Evolutionary conservation across 768 basidiomycete genomes (phyloP).

Genomic region (Suillus paluster): DNA sequence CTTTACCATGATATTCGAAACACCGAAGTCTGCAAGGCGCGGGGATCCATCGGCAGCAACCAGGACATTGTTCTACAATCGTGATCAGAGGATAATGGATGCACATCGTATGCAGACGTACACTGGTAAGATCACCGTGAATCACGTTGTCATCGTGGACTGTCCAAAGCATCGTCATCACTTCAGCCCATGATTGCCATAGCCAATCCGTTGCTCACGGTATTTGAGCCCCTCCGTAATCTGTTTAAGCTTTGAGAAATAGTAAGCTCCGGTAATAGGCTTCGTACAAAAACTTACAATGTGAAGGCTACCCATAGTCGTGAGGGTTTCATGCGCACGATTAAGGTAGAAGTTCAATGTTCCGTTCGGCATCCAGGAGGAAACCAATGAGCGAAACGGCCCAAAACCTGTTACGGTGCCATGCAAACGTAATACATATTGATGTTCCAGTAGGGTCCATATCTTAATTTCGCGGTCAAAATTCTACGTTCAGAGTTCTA

Average conservation of each 20-base stretch:
- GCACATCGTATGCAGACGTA: neutral
- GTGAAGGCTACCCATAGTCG: constrained; percentile 12
- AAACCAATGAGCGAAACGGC: constrained; percentile 35
- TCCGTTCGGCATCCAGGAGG: constrained; percentile 44
- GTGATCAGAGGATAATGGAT: neutral
- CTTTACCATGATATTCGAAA: constrained; percentile 40
- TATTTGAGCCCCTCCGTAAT: constrained; percentile 26
- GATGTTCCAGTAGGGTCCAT: constrained; percentile 23
- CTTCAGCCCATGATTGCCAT: neutral
- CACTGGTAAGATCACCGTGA: constrained; percentile 15
- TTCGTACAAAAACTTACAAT: constrained; percentile 14
- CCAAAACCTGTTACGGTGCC: constrained; percentile 25
- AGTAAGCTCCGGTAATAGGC: neutral
- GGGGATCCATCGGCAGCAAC: constrained; percentile 43
- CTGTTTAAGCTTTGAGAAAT: constrained; percentile 24
- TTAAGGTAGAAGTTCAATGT: constrained; percentile 36
- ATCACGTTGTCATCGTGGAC: constrained; percentile 6
- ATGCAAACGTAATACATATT: constrained; percentile 23
- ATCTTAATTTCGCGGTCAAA: constrained; percentile 26
- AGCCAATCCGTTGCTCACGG: constrained; percentile 12
- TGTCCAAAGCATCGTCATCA: neutral
- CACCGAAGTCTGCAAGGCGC: constrained; percentile 48
- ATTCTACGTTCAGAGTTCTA: constrained; percentile 22
- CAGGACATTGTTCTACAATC: constrained; percentile 21
- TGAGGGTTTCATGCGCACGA: constrained; percentile 1